Conservation (phyloP, 2,329 filamentous ascomycete species). For the Colletotrichum plurivorum region DNA sequence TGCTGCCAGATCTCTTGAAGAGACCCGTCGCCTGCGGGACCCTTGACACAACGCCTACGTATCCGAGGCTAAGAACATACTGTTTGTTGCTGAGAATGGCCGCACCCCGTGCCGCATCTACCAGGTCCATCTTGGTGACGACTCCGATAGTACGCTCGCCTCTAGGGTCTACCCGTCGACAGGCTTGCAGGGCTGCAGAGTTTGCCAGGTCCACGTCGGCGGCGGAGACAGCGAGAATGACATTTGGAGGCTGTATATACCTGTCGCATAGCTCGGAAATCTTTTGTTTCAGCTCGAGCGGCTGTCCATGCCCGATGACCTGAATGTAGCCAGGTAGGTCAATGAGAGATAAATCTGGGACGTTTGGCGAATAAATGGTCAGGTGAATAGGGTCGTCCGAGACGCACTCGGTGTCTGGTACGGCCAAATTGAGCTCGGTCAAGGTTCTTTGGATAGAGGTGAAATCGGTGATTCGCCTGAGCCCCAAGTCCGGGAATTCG, state of each 20-base stretch:
- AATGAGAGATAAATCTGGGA: slow-evolving; percentile 95
- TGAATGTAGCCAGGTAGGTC: slow-evolving; percentile 98
- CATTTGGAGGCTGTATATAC: slow-evolving; percentile 96
- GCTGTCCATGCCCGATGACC: slow-evolving; percentile 91
- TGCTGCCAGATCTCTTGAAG: slow-evolving; percentile 86
- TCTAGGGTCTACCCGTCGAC: slow-evolving; percentile 90
- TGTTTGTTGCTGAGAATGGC: slow-evolving; percentile 89
- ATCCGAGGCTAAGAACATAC: slow-evolving; percentile 94
- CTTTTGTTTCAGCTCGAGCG: slow-evolving; percentile 91
- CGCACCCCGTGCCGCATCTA: slow-evolving; percentile 84
- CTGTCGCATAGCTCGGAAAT: slow-evolving; percentile 97
- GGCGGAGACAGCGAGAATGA: slow-evolving; percentile 96
- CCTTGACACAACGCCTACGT: slow-evolving; percentile 94
- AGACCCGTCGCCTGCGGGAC: slow-evolving; percentile 79
- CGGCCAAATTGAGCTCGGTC: slow-evolving; percentile 94
- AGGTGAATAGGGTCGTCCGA: slow-evolving; percentile 97
- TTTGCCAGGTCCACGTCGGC: slow-evolving; percentile 98
- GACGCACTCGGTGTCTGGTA: slow-evolving; percentile 91
- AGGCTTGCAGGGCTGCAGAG: slow-evolving; percentile 91
- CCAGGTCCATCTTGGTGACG: slow-evolving; percentile 99
- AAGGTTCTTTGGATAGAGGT: slow-evolving; percentile 91
- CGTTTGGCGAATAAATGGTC: slow-evolving; percentile 93
- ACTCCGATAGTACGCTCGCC: slow-evolving; percentile 98
- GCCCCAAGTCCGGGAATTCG: slow-evolving; percentile 92
- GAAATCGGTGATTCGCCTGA: slow-evolving; percentile 94